phyloP scores from a whole-genome alignment of 2,329 filamentous ascomycete species.

The Colletotrichum falcatum region DNA sequence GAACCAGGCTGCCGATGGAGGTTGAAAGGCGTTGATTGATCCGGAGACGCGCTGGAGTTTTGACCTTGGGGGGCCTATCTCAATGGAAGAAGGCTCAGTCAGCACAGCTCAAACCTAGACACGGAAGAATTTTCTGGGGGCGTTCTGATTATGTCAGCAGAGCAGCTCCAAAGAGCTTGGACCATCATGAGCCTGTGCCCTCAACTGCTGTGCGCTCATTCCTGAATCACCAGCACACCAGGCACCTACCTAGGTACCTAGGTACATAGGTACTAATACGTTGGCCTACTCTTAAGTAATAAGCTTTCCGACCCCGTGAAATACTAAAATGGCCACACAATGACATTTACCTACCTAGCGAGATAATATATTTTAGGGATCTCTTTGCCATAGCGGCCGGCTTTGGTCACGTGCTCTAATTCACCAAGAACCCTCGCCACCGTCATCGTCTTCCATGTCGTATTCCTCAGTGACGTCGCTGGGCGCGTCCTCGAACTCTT shows the following conservation, averaged over 20 bases:
- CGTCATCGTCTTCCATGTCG: constrained; percentile 56
- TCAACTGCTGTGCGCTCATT: neutral
- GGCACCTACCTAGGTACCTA: too few species aligned
- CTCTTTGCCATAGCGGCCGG: neutral
- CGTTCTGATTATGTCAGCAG: constrained; percentile 1
- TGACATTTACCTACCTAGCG: too few species aligned
- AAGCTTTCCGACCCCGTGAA: neutral
- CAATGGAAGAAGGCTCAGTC: constrained; percentile 8
- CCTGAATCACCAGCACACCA: too few species aligned
- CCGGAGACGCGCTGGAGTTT: constrained; percentile 40
- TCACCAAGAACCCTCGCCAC: constrained; percentile 60
- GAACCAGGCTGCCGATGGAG: constrained; percentile 41
- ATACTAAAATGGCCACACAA: neutral
- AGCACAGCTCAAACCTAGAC: constrained; percentile 1
- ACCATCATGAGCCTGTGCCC: neutral
- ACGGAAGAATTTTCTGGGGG: constrained; percentile 11
- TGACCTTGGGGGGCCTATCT: constrained; percentile 31
- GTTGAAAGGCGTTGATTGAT: constrained; percentile 42
- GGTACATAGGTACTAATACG: too few species aligned
- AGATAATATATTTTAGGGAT: neutral
- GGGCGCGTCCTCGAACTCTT: constrained; percentile 50
- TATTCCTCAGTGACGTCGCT: constrained; percentile 59
- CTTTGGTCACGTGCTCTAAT: constrained; percentile 43
- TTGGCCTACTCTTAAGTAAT: too few species aligned
- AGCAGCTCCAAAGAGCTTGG: neutral